Evolutionary conservation across 257 asterid genomes (phyloP).

Genomic region (Fraxinus quadrangulata): DNA sequence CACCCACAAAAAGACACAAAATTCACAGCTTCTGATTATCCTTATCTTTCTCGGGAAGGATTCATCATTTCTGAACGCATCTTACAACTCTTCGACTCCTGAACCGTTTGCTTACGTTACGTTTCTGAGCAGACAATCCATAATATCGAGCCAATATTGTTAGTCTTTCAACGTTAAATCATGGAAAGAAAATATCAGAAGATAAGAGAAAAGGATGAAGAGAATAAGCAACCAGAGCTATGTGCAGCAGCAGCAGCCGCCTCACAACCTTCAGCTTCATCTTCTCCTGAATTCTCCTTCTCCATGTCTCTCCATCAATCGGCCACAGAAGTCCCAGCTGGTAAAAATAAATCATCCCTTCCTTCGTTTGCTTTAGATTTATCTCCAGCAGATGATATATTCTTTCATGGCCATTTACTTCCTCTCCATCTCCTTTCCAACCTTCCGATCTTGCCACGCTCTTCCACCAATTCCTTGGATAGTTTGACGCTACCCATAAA

Average conservation of each 20-base stretch:
- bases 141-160: background rate
- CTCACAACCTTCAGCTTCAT: conserved; percentile 52
- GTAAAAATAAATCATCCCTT: conserved; percentile 25
- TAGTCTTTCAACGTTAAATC: background rate
- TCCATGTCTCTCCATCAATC: conserved; percentile 48
- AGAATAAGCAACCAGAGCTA: conserved; percentile 17
- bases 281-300: conserved; percentile 97
- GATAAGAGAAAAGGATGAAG: conserved; percentile 28
- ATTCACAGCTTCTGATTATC: conserved; percentile 44
- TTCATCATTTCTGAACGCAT: background rate
- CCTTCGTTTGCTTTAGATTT: conserved; percentile 62
- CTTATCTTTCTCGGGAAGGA: conserved; percentile 36
- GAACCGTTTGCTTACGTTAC: conserved; percentile 1
- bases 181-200: conserved; percentile 44
- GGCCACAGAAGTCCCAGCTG: background rate
- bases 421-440: conserved; percentile 84
- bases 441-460: conserved; percentile 47
- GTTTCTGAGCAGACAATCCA: conserved; percentile 17
- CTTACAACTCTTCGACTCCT: background rate
- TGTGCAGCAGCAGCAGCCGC: conserved; percentile 5
- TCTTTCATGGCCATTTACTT: conserved; percentile 88
- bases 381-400: conserved; percentile 91
- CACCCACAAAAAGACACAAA: background rate
- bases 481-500: conserved; percentile 60
- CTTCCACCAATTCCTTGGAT: conserved; percentile 60